These are phyloP conservation scores for Glycine latifolia DNA, from an alignment of 306 rosid species.

Conservation along the genomic window DNA sequence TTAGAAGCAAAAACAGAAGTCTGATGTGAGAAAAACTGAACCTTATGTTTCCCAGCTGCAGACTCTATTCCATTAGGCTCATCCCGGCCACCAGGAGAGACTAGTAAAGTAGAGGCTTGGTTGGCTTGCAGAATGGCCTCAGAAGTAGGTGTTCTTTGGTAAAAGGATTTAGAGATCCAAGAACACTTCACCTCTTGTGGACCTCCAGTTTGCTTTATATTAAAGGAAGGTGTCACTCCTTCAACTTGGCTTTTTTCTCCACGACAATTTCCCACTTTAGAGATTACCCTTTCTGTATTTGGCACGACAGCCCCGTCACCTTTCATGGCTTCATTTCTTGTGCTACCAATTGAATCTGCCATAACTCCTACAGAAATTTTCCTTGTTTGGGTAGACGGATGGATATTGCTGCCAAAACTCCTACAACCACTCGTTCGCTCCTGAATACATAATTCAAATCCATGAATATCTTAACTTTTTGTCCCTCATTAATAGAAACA, in stretches of 20 bases:
- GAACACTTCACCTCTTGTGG: slow-evolving; percentile 58
- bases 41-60: slow-evolving; percentile 52
- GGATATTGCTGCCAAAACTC: slow-evolving; percentile 71
- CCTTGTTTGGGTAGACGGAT: slow-evolving; percentile 79
- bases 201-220: slow-evolving; percentile 50
- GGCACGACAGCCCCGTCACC: slow-evolving; percentile 49
- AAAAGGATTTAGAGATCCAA: slow-evolving; percentile 56
- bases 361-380: slow-evolving; percentile 90
- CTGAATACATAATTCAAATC: slow-evolving; percentile 58
- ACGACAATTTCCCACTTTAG: slow-evolving; percentile 49
- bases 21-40: slow-evolving; percentile 52
- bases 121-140: slow-evolving; percentile 57
- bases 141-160: slow-evolving; percentile 54
- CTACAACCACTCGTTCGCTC: slow-evolving; percentile 61
- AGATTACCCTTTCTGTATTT: slow-evolving; percentile 54
- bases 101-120: slow-evolving; percentile 53
- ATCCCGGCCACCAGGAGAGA: slow-evolving; percentile 50
- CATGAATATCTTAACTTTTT: slow-evolving; percentile 27
- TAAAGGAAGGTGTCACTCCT: slow-evolving; percentile 52
- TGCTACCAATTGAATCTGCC: slow-evolving; percentile 62
- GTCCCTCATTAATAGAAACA: slow-evolving; percentile 26
- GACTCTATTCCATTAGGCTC: slow-evolving; percentile 53
- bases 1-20: slow-evolving; percentile 54
- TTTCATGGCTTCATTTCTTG: slow-evolving; percentile 54
- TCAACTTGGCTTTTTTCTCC: slow-evolving; percentile 52